Evolutionary conservation across 1,284 basidiomycete genomes (phyloP).

Genomic region (Apiotrichum siamense): DNA sequence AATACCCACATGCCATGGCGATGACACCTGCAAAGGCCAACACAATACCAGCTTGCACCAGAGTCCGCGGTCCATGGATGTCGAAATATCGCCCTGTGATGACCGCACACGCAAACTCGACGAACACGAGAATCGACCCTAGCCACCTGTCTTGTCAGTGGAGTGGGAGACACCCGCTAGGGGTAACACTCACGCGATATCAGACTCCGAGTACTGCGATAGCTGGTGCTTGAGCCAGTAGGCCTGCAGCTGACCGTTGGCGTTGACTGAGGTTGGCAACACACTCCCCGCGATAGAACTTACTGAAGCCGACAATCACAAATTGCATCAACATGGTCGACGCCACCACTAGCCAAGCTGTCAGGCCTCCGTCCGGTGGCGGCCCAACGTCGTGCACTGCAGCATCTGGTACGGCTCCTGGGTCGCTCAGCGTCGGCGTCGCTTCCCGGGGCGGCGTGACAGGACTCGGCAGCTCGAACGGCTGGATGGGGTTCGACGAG

Average conservation of each 20-base stretch:
- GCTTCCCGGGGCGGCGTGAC: neutral
- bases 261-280: slow-evolving; percentile 24
- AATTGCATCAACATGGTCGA: slow-evolving; percentile 38
- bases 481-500: too few species aligned
- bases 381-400: slow-evolving; percentile 26
- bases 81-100: slow-evolving; percentile 42
- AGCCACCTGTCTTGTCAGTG: slow-evolving; percentile 30
- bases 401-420: too few species aligned
- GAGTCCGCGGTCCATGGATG: slow-evolving; percentile 31
- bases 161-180: neutral
- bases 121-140: slow-evolving; percentile 31
- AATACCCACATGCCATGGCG: slow-evolving; percentile 37
- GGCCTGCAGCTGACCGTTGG: slow-evolving; percentile 36
- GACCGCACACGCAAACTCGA: slow-evolving; percentile 33
- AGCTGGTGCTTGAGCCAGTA: slow-evolving; percentile 41
- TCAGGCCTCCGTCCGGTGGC: slow-evolving; percentile 42
- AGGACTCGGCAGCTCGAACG: too few species aligned
- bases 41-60: slow-evolving; percentile 28
- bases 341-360: slow-evolving; percentile 40
- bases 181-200: slow-evolving; percentile 33
- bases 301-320: slow-evolving; percentile 41
- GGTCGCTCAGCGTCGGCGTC: neutral
- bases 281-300: slow-evolving; percentile 9
- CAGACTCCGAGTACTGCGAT: slow-evolving; percentile 25
- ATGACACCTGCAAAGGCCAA: slow-evolving; percentile 27